Evolutionary conservation across 2,329 filamentous ascomycete species (phyloP), one percentile per base, ranked within the genome.

Genomic region (Calonectria crousiana): DNA sequence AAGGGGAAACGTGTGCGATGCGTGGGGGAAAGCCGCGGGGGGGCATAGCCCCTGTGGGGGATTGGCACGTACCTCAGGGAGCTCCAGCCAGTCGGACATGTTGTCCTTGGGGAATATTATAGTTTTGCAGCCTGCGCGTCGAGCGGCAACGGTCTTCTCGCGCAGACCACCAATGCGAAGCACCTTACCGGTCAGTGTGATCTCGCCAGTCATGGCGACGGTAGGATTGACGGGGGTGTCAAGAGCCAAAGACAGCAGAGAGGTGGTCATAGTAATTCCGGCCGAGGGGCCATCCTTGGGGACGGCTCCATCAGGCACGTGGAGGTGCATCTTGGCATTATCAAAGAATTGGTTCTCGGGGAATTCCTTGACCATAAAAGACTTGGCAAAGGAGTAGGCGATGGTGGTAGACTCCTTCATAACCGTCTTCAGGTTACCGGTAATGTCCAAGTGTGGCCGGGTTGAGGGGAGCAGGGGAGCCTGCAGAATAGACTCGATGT

Each of bases 351-450:
- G 92, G 85, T 99, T 99, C 73, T 95, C 93, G 0, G 95, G 93
- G 87, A 96, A 99, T 51, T 94, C 87, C 82, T 92, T 93, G 10
- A 94, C 95, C 90, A 98, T 93, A 74, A 96, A 89, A 0, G 95
- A 93, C 87, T 98, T 98, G 81, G 95, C 93, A 82, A 98, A 99
- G 0, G 95, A 98, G 88, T 99, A 98, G 60, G 97, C 97, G 77
- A 99, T 98, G 3, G 92, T 89, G 0, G 95, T 97, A 2, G 96
- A 98, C 86, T 99, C 97, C 86, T 98, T 98, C 97, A 99, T 99
- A 49, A 99, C 97, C 20, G 92, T 92, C 87, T 98, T 97, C 64
- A 99, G 90, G 83, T 98, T 98, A 73, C 97, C 97, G 0, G 97
- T 99, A 74, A 96, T 95, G 82, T 98, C 95, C 53, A 99, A 89